phyloP scores from a whole-genome alignment of 108 stramenopile genomes.

The Conticribra weissflogii region DNA sequence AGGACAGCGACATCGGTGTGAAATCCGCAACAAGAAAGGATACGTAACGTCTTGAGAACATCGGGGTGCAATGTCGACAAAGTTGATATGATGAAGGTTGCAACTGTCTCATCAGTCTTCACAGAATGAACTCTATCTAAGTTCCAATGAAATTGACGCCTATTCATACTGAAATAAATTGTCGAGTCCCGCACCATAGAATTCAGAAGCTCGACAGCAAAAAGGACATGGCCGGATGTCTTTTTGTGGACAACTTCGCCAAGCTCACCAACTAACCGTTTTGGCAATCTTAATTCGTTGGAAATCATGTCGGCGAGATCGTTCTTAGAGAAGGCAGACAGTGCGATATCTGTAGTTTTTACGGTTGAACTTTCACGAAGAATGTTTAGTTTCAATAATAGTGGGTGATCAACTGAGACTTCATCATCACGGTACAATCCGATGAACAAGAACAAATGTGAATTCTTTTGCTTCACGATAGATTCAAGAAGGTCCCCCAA shows the following conservation, averaged over 20 bases:
- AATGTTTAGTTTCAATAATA: background rate
- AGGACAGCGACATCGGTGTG: background rate
- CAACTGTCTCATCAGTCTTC: constrained; percentile 19
- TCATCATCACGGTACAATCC: constrained; percentile 24
- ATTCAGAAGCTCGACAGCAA: constrained; percentile 34
- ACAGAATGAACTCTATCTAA: background rate
- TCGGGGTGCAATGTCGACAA: background rate
- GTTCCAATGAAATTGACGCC: constrained; percentile 20
- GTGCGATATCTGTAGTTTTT: constrained; percentile 7
- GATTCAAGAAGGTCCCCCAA: too few species aligned
- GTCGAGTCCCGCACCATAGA: constrained; percentile 23
- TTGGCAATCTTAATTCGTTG: constrained; percentile 26
- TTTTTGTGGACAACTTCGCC: constrained; percentile 24
- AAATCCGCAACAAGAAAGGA: constrained; percentile 25
- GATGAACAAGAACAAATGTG: constrained; percentile 14
- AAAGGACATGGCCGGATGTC: constrained; percentile 29
- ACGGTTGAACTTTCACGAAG: constrained; percentile 5
- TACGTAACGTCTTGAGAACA: background rate
- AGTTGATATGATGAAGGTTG: constrained; percentile 17
- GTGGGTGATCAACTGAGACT: constrained; percentile 10
- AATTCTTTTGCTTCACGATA: too few species aligned
- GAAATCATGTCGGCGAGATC: constrained; percentile 26
- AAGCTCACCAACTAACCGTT: constrained; percentile 16
- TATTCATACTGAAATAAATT: constrained; percentile 15
- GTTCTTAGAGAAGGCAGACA: constrained; percentile 14